Base-by-base conservation (phyloP, 2,329 filamentous ascomycete species). In the Cladophialophora immunda region DNA sequence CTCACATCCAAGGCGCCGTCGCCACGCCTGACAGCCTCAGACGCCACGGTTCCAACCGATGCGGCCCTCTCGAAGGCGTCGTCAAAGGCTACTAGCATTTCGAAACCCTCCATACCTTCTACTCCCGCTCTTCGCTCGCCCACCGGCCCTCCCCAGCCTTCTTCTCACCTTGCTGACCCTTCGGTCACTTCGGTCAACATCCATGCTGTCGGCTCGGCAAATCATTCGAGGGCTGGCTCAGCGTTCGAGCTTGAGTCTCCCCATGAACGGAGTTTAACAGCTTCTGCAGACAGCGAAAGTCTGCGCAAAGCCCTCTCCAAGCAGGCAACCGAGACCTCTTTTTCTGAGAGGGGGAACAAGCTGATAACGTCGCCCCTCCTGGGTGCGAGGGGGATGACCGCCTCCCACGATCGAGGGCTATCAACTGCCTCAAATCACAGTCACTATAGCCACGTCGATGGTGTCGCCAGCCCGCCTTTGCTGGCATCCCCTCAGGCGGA, bases 121-220 rank as follows among this genome's bases (percentile, higher is more conserved):
- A 76, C 77, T 5, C 76, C 77, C 17, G 74, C 74, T 1, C 57
- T 78, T 4, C 82, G 80, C 71, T 76, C 79, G n/a, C 78, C 76
- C 53, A 72, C 77, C 58, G 74, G 73, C 7, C 75, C 79, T 17
- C 69, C 80, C 27, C 76, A 77, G 6, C 82, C 78, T 57, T 73
- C 71, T 25, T 73, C 67, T 54, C 75, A 72, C 64, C 74, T 73
- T 64, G 81, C 73, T 78, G 85, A 74, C 70, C 77, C 73, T 77
- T 83, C 75, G 72, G 78, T 78, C 73, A 84, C 68, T 78, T 87
- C 81, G 69, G 62, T 81, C 17, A 77, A 80, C 68, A 78, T 80
- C 54, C 80, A 78, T 68, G 78, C 77, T 38, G 59, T 68, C 7
- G 62, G 58, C 22, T 66, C 67, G 5, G 47, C 62, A 25, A 67